Base-by-base conservation (phyloP, 2,329 filamentous ascomycete species). In the Alternaria brassicicola region DNA sequence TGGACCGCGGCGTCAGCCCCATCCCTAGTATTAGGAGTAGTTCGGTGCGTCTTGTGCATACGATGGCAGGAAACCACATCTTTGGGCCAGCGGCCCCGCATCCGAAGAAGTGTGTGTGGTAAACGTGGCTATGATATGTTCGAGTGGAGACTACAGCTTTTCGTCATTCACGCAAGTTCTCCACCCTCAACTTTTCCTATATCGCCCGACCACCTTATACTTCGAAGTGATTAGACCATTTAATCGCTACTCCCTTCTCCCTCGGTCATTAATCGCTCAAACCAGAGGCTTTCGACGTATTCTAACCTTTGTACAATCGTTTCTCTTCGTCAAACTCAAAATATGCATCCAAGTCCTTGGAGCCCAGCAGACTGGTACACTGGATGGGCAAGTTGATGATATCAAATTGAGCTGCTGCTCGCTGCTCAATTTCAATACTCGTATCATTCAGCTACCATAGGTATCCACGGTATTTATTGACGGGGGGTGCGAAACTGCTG, bases 391-490 rank as follows among this genome's bases (percentile, higher is more conserved):
- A 49, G 9, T 49, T 31, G 2, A 49, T 49, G 21, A 36, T 19
- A 15, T 31, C 31, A 15, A 35, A 49, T n/a, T 49, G 46, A 26
- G 46, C 46, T 35, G 33, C 31, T 2, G 46, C 46, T 25, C 23
- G 43, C 4, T 46, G 43, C 12, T 46, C 19, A 15, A 33, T 28
- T 10, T 26, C 17, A 1, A 46, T 10, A 4, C 28, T 33, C 13
- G 43, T 46, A 21, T 46, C 43, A 0, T 33, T 42, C 15, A 56
- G 61, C 63, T 63, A 68, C 36, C 30, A 36, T 25, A 2, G 47
- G 47, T 6, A 15, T 35, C 4, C 31, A 49, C 13, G 47, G 31
- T 28, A 38, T 35, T 7, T 49, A 33, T 25, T 36, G 46, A 28
- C 46, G 33, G 9, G 9, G 46, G 46, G 2, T 49, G 23, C n/a